phyloP scores from a whole-genome alignment of 164 flowering plant genomes.

The Vitis rotundifolia region DNA sequence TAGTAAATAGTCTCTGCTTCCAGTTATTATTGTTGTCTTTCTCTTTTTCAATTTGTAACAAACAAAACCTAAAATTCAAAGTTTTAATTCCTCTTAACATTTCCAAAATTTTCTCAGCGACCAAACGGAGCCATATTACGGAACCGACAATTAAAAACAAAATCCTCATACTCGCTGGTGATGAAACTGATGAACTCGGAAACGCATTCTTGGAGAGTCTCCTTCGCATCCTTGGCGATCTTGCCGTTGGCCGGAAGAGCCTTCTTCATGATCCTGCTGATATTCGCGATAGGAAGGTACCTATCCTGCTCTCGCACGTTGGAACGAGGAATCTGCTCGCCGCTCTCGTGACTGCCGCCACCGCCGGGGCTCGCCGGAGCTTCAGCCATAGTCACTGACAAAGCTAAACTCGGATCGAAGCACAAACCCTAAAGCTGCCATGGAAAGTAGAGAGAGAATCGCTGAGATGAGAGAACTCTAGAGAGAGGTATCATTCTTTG shows the following conservation, averaged over 20 bases:
- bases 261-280: constrained; percentile 32
- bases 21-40: too few species aligned
- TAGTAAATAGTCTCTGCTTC: too few species aligned
- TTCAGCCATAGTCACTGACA: constrained; percentile 27
- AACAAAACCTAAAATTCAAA: too few species aligned
- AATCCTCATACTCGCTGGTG: constrained; percentile 37
- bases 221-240: constrained; percentile 51
- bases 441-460: too few species aligned
- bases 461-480: too few species aligned
- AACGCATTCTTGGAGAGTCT: constrained; percentile 40
- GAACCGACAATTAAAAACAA: not conserved
- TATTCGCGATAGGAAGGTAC: constrained; percentile 34
- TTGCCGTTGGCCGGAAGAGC: constrained; percentile 45
- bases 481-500: too few species aligned
- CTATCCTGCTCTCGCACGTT: constrained; percentile 45
- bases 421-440: constrained; percentile 9
- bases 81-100: not conserved
- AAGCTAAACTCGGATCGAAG: not conserved
- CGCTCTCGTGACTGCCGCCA: constrained; percentile 43
- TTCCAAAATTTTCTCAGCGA: too few species aligned
- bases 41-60: too few species aligned
- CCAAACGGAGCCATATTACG: too few species aligned
- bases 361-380: constrained; percentile 35
- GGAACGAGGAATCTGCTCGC: constrained; percentile 36
- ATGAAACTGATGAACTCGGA: constrained; percentile 27